Conservation (phyloP, 2,329 filamentous ascomycete genomes). For the Alternaria sp. region DNA sequence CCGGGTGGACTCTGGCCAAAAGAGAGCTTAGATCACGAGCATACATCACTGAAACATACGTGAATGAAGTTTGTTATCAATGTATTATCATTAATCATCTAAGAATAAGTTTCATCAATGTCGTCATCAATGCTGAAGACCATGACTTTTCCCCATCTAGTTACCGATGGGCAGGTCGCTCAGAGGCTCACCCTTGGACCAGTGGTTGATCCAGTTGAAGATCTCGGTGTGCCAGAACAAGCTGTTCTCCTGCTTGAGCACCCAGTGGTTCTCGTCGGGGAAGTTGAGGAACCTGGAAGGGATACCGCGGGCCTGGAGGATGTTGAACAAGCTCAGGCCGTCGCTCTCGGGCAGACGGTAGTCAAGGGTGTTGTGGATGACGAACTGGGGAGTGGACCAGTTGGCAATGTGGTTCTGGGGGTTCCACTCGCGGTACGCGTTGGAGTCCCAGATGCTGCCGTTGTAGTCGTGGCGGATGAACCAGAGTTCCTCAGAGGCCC, state of each 20-base stretch:
- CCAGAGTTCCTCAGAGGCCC: constrained; percentile 59
- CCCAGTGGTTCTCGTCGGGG: constrained; percentile 81
- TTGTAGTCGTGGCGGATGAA: constrained; percentile 57
- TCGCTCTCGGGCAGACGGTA: constrained; percentile 87
- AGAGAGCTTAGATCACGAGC: not conserved
- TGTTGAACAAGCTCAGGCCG: constrained; percentile 83
- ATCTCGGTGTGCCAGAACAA: constrained; percentile 80
- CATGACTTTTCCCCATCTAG: constrained; percentile 14
- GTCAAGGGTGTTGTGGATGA: constrained; percentile 90
- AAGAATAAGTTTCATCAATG: not conserved
- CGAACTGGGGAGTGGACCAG: constrained; percentile 86
- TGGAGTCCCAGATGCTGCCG: constrained; percentile 41
- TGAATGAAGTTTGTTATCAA: not conserved
- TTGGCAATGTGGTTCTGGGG: constrained; percentile 65
- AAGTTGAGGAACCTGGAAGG: constrained; percentile 82
- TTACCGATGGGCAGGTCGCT: constrained; percentile 40
- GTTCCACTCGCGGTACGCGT: constrained; percentile 63
- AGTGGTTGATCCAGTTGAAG: constrained; percentile 51
- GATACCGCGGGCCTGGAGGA: constrained; percentile 76
- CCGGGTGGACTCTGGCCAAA: too few species aligned
- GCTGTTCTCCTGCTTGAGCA: constrained; percentile 87
- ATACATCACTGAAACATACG: not conserved
- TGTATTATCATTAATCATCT: constrained; percentile 8
- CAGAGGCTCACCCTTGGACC: constrained; percentile 38
- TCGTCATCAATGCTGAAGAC: not conserved